phyloP scores from a whole-genome alignment of 345 rosid species.

The Eucalyptus cloeziana region DNA sequence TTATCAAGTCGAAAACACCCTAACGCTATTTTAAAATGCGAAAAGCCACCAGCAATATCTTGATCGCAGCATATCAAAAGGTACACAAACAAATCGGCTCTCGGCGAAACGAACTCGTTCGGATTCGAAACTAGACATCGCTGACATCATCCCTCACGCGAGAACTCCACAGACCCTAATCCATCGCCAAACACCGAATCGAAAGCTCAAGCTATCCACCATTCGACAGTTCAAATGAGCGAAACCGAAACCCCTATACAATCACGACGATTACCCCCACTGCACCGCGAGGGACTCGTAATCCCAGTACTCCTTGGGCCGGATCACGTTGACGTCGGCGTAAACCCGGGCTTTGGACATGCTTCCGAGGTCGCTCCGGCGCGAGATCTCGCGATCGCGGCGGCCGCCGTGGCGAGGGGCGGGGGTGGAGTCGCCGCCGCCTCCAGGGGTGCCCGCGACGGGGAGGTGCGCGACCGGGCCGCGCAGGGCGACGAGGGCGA shows the following conservation, averaged over 20 bases:
- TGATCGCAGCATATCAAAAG: background rate
- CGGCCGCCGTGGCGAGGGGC: background rate
- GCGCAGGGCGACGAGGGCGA: slow-evolving; percentile 31
- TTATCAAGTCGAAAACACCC: background rate
- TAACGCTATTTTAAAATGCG: background rate
- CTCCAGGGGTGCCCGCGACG: slow-evolving; percentile 9
- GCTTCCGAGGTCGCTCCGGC: background rate
- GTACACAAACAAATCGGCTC: background rate
- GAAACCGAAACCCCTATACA: background rate
- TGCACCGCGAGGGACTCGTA: slow-evolving; percentile 38
- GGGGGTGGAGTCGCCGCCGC: background rate
- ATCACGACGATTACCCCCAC: slow-evolving; percentile 48
- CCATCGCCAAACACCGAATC: background rate
- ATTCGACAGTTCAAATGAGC: background rate
- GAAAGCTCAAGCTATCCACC: background rate
- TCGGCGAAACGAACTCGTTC: background rate
- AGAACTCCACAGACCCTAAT: background rate
- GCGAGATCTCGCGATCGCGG: background rate
- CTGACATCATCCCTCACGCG: background rate
- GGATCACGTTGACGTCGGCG: slow-evolving; percentile 65
- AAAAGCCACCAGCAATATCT: background rate
- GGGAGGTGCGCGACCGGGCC: slow-evolving; percentile 37
- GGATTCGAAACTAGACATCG: background rate
- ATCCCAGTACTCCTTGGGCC: slow-evolving; percentile 69
- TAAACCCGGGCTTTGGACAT: slow-evolving; percentile 93